Evolutionary conservation across 140 eudicot genomes (phyloP), one percentile per base, ranked within the genome.

Genomic region (Flaveria floridana): DNA sequence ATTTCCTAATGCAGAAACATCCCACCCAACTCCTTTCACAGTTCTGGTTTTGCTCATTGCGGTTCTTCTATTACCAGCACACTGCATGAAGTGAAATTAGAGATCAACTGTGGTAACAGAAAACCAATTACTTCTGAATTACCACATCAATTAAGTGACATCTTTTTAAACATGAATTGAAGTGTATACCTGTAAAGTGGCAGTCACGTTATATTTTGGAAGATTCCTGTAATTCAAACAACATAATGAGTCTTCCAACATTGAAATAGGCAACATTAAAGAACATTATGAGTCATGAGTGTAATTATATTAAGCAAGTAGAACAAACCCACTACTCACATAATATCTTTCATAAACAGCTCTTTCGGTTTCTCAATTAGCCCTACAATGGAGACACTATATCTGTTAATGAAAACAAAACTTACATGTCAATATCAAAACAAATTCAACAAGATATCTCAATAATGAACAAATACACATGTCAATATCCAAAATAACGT

Each of bases 21-120:
- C 99, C 99, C 99, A 94, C 13, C 99, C 99, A 85, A 94, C 99
- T 86, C 99, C 99, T 81, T 81, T 94, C 73, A 94, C 99, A 62
- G 84, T 86, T 78, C 87, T 84, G 69, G 78, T 82, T 71, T 94
- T 86, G 91, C 99, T 94, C 99, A 94, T 94, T 70, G 99, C 99
- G 46, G 99, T 94, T 82, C 99, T 87, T 75, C 99, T 82, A 66
- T 94, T 94, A 64, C 97, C 97, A 83, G 99, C 99, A 85, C 99
- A 94, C 96, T 94, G 79, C 55, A 81, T 58, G 55, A 68, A 57
- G 50, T 11, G 2, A 63, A 75, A 52, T n/a, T 37, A 20, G 41
- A 30, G 66, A 72, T 18, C 3, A 55, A 62, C 15, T 19, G 55
- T 62, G n/a, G 65, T 15, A 47, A 62, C 50, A 62, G 28, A 41